Conservation (phyloP, 1,139 yeast species). For the Pichia terricola region DNA sequence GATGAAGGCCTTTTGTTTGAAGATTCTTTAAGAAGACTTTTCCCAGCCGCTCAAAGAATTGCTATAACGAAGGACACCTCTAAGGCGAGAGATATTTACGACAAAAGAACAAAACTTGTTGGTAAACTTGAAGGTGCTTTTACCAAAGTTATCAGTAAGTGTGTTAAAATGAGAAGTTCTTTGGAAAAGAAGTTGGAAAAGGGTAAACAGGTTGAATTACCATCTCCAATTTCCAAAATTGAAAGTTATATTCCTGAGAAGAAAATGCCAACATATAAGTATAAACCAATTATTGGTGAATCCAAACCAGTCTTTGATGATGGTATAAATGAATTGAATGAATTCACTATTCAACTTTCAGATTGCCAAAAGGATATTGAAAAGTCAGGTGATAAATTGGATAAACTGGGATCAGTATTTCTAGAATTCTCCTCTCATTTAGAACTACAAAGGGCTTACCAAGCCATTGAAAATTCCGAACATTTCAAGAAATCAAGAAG, state of each 20-base stretch:
- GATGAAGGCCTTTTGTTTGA: constrained; percentile 58
- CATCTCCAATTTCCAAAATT: constrained; percentile 44
- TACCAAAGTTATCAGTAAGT: constrained; percentile 46
- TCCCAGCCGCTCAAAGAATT: constrained; percentile 63
- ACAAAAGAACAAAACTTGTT: constrained; percentile 55
- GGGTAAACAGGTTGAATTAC: constrained; percentile 17
- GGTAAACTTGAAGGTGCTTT: constrained; percentile 62
- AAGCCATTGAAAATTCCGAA: constrained; percentile 46
- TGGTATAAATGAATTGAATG: constrained; percentile 56
- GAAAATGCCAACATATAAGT: constrained; percentile 67
- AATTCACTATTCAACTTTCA: constrained; percentile 55
- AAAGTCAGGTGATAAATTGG: constrained; percentile 33
- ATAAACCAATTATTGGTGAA: constrained; percentile 60
- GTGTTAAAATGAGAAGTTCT: constrained; percentile 54
- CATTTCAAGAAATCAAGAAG: constrained; percentile 35
- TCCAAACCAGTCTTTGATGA: constrained; percentile 80
- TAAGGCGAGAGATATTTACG: constrained; percentile 47
- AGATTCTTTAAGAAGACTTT: constrained; percentile 50
- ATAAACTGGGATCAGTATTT: constrained; percentile 62
- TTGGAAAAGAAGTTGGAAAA: constrained; percentile 39
- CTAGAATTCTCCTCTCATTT: constrained; percentile 80
- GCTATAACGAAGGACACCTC: constrained; percentile 66
- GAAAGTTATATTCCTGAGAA: constrained; percentile 61
- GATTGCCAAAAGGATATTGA: too few species aligned
- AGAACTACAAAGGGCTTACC: constrained; percentile 85